Evolutionary conservation across 441 rosid genomes (phyloP).

Genomic region (Gossypium davidsonii): DNA sequence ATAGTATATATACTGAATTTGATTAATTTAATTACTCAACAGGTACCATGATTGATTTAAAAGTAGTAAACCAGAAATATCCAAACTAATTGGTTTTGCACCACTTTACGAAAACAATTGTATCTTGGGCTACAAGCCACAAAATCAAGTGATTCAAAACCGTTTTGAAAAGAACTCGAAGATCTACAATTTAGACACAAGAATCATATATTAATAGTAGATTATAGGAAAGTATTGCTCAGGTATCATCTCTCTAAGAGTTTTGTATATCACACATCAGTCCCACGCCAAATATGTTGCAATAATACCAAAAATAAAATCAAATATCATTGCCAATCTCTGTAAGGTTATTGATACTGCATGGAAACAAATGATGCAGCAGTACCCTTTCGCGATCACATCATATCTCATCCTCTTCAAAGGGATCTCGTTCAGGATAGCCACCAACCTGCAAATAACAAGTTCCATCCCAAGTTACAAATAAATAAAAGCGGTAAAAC

Average conservation of each 20-base stretch:
- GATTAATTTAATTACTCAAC: background rate
- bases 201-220: too few species aligned
- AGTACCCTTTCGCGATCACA: background rate
- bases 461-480: background rate
- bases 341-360: background rate
- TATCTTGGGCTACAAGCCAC: too few species aligned
- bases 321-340: background rate
- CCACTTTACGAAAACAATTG: too few species aligned
- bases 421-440: slow-evolving; percentile 54
- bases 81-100: too few species aligned
- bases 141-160: too few species aligned
- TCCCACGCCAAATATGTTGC: background rate
- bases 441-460: slow-evolving; percentile 45
- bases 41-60: background rate
- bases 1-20: background rate
- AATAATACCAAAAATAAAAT: background rate
- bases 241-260: background rate
- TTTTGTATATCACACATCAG: background rate
- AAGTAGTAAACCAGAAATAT: too few species aligned
- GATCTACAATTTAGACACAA: too few species aligned
- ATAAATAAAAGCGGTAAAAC: background rate
- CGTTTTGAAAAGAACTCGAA: too few species aligned
- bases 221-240: background rate
- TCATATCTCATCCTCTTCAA: slow-evolving; percentile 64
- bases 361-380: background rate